Evolutionary conservation across 2,329 filamentous ascomycete genomes (phyloP), one percentile per base, ranked within the genome.

Genomic region (Alternaria sp.): DNA sequence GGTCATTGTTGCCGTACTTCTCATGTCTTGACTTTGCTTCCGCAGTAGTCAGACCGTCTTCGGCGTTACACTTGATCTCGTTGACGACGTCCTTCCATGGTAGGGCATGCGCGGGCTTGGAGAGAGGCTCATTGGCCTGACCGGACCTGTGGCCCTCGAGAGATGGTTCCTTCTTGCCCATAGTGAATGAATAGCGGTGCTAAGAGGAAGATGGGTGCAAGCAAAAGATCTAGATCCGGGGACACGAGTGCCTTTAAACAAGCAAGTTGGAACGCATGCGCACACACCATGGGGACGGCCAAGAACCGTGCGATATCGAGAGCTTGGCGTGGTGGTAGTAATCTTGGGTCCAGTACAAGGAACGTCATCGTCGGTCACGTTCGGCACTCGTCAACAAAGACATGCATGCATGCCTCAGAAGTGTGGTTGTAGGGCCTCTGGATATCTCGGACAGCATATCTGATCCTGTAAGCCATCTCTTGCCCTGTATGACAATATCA

Each of bases 1-100:
- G 83, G 74, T 92, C 89, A 80, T 93, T 93, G 36, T 78, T 83
- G 54, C 89, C 89, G 72, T 89, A 87, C 61, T 75, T 71, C n/a
- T 71, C 65, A 26, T 69, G 68, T 18, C 74, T 69, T 14, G 66
- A 51, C 58, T 73, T 71, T 36, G 91, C 89, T 71, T 91, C 86
- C 9, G 80, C 74, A 16, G 85, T 83, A 9, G 83, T 87, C 43
- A 94, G 81, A 39, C 91, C 91, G 73, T 85, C 88, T 62, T 92
- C 89, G 54, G 88, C 73, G 71, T 90, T 84, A 53, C 89, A 89
- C 36, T 83, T 81, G 54, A 91, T 84, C 62, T 87, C 84, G 54
- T 85, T 80, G 28, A 86, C 78, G 34, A 88, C 83, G 32, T 83
- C 76, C 20, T 83, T 79, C 68, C 81, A 81, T n/a, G 82, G 74